A percentile compares a stretch with the other conserved stretches of the same genome.
phyloP scores from a whole-genome alignment of 495 filamentous ascomycete species.

The Neurospora pannonica region DNA sequence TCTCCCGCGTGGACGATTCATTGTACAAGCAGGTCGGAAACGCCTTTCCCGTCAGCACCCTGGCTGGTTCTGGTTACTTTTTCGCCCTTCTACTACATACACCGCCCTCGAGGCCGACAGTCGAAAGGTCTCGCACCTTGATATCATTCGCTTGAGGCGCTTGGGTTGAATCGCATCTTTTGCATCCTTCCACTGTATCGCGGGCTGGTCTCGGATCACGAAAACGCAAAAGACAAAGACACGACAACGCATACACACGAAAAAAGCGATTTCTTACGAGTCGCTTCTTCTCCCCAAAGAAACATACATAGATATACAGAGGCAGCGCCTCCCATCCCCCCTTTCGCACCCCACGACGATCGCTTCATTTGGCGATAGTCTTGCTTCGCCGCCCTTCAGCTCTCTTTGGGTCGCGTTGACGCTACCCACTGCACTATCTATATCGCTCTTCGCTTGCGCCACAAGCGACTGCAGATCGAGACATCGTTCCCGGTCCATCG shows the following conservation, averaged over 20 bases:
- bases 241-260: constrained; percentile 1
- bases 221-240: constrained; percentile 8
- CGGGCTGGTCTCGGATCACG: constrained; percentile 28
- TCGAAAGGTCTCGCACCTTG: constrained; percentile 1
- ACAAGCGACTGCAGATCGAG: not conserved
- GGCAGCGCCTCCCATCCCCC: constrained; percentile 8
- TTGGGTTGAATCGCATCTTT: constrained; percentile 12
- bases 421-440: not conserved
- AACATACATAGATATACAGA: constrained; percentile 2
- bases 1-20: constrained; percentile 12
- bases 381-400: constrained; percentile 2
- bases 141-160: constrained; percentile 23
- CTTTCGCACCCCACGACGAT: constrained; percentile 4
- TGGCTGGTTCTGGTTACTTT: not conserved
- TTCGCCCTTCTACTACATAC: not conserved
- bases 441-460: constrained; percentile 5
- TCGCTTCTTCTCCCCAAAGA: not conserved
- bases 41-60: not conserved
- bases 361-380: constrained; percentile 3
- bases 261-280: not conserved
- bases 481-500: not conserved
- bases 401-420: constrained; percentile 9
- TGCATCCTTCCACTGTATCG: constrained; percentile 17
- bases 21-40: constrained; percentile 10
- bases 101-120: constrained; percentile 1